Base-by-base conservation (phyloP, 1,284 basidiomycete species). In the Porogramme epimiltina region DNA sequence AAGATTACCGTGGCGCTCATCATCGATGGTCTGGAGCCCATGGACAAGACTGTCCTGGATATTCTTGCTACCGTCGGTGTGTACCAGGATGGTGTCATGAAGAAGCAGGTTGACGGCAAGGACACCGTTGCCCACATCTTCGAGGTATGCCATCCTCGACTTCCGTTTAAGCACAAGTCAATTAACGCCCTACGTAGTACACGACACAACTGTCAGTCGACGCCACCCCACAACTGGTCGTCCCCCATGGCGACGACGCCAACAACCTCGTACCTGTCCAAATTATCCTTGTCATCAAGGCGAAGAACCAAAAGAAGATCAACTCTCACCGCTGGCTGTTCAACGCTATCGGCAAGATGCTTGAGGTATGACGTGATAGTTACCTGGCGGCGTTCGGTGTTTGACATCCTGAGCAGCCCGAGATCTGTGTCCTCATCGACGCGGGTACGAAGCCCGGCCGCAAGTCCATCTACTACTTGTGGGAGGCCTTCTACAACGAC, bases 281-380 rank as follows among this genome's bases (percentile, higher is more conserved):
- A 68, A 91, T 98, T 62, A 97, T 98, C 59, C 85, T 98, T 58
- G 88, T 95, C 51, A 76, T 98, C 61, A 98, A 98, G 74, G 93
- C 94, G 31, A 93, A 97, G 76, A 98, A 98, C 72, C 89, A 94
- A 66, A 97, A 97, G 79, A 97, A 97, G 78, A 96, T 97, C 74
- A 97, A 96, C 66, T 93, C 89, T 55, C 93, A 95, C 70, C 86
- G 96, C 45, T 99, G 96, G 96, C 79, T 99, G 26, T 99, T 99
- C 80, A 98, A 98, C 64, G 96, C 93, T 6, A 87, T 99, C 49
- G 95, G 94, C 0, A 82, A 79, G 58, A 90, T 92, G 63, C 73
- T 97, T 45, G 77, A 91, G 61, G 88, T 86, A 47, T 40, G 28
- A 6, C 37, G 71, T 34, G 46, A 47, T 40, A 45, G 24, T 20